Conservation (phyloP, 495 filamentous ascomycete species). For the Diplogelasinospora grovesii region DNA sequence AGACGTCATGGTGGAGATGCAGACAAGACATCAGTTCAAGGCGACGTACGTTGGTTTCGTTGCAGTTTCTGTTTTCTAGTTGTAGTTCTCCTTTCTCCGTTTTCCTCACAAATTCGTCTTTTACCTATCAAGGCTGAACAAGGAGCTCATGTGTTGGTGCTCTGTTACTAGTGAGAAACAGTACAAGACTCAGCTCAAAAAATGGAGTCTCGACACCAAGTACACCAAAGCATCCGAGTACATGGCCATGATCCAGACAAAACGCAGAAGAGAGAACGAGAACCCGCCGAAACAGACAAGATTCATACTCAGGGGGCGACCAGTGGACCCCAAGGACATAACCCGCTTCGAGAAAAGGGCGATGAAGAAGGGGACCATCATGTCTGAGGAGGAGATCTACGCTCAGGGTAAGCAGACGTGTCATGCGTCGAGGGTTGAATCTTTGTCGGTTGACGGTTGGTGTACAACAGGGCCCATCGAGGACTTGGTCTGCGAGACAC, state of each 20-base stretch:
- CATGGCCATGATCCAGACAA: slow-evolving; percentile 31
- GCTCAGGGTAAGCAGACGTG: slow-evolving; percentile 7
- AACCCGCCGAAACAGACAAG: slow-evolving; percentile 25
- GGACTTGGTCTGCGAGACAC: slow-evolving; percentile 21
- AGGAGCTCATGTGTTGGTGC: too few species aligned
- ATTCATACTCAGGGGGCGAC: slow-evolving; percentile 25
- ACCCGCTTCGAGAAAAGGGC: slow-evolving; percentile 30
- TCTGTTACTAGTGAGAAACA: slow-evolving; percentile 30
- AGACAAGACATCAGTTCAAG: slow-evolving; percentile 24
- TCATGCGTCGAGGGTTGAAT: too few species aligned
- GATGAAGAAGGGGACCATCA: slow-evolving; percentile 23
- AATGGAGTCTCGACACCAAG: slow-evolving; percentile 35
- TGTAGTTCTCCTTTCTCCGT: neutral
- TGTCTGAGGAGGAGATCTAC: slow-evolving; percentile 10
- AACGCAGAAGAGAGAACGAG: slow-evolving; percentile 18
- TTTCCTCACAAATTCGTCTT: too few species aligned
- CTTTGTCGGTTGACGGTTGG: too few species aligned
- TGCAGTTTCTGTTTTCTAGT: too few species aligned
- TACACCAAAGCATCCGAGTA: slow-evolving; percentile 33
- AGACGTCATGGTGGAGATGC: slow-evolving; percentile 30
- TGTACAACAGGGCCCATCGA: slow-evolving; percentile 18
- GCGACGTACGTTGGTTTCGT: slow-evolving; percentile 32
- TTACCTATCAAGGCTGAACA: too few species aligned
- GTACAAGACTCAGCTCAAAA: slow-evolving; percentile 34
- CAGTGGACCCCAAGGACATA: slow-evolving; percentile 29